Conservation (phyloP, 345 rosid genomes). For the Rhodamnia argentea region DNA sequence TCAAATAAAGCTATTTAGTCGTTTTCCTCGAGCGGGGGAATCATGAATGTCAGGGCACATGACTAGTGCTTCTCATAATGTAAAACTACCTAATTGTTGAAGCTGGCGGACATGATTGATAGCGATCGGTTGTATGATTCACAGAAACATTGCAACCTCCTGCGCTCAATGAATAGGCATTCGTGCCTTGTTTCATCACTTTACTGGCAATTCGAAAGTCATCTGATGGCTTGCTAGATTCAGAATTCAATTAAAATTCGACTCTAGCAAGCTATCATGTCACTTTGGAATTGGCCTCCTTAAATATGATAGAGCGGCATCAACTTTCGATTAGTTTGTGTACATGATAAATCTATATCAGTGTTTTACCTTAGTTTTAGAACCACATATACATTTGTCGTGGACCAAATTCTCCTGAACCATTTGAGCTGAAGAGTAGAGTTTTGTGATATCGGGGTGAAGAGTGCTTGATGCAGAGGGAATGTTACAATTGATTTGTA, state of each 20-base stretch:
- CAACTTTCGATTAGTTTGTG: too few species aligned
- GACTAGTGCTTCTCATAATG: neutral
- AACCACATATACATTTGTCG: neutral
- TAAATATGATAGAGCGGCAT: too few species aligned
- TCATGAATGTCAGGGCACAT: too few species aligned
- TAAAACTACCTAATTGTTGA: neutral
- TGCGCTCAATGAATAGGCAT: neutral
- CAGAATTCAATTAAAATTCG: too few species aligned
- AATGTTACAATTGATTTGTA: too few species aligned
- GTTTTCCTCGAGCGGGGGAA: too few species aligned
- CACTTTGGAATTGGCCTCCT: too few species aligned
- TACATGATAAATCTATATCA: neutral
- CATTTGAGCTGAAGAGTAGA: too few species aligned
- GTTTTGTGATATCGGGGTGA: too few species aligned
- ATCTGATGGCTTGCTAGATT: neutral
- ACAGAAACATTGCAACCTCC: neutral
- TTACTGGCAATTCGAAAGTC: neutral
- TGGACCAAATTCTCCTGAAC: too few species aligned
- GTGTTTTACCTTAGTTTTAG: neutral
- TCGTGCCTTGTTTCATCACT: neutral
- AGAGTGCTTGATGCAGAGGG: too few species aligned
- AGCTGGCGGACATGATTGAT: neutral
- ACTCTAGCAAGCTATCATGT: too few species aligned
- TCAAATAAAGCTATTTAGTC: neutral
- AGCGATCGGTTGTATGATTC: fast-evolving